phyloP scores from a whole-genome alignment of 2,329 filamentous ascomycete species.

The Epichloe coenophiala region DNA sequence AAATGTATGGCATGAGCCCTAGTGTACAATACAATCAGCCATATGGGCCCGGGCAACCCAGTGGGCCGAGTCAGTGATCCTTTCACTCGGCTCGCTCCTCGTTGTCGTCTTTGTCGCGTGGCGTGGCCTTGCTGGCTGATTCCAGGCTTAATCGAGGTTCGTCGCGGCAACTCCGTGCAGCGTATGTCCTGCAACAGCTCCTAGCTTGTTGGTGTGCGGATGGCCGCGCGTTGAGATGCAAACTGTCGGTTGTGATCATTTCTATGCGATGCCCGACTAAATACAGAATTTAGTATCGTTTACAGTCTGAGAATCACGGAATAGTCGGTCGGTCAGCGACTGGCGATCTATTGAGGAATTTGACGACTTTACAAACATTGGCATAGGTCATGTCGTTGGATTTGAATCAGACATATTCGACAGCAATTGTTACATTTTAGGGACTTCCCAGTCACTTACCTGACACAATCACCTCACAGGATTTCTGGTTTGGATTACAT shows the following conservation, averaged over 20 bases:
- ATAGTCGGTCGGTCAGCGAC: not conserved
- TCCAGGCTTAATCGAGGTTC: not conserved
- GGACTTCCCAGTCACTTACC: slow-evolving; percentile 34
- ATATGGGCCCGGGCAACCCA: slow-evolving; percentile 54
- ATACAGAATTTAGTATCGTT: not conserved
- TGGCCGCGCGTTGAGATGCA: not conserved
- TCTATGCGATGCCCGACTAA: not conserved
- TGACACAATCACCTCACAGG: slow-evolving; percentile 9
- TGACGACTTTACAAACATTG: slow-evolving; percentile 5
- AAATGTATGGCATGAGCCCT: slow-evolving; percentile 62
- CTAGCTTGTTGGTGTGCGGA: not conserved
- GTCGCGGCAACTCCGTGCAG: not conserved
- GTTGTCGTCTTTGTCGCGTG: not conserved
- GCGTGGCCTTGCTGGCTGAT: not conserved
- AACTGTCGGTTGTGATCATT: not conserved
- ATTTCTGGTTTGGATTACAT: slow-evolving; percentile 11
- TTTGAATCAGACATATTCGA: slow-evolving; percentile 31
- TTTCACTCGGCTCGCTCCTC: not conserved
- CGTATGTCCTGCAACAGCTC: not conserved
- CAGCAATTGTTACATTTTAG: slow-evolving; percentile 53
- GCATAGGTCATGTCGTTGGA: slow-evolving; percentile 4
- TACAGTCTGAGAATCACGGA: slow-evolving; percentile 1
- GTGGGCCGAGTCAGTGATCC: slow-evolving; percentile 54
- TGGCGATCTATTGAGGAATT: slow-evolving; percentile 1
- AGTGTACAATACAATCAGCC: slow-evolving; percentile 63